A percentile compares a stretch with the other conserved stretches of the same genome.
Evolutionary conservation across 352 stramenopile genomes (phyloP).

Genomic region (Hyphochytrium catenoides): DNA sequence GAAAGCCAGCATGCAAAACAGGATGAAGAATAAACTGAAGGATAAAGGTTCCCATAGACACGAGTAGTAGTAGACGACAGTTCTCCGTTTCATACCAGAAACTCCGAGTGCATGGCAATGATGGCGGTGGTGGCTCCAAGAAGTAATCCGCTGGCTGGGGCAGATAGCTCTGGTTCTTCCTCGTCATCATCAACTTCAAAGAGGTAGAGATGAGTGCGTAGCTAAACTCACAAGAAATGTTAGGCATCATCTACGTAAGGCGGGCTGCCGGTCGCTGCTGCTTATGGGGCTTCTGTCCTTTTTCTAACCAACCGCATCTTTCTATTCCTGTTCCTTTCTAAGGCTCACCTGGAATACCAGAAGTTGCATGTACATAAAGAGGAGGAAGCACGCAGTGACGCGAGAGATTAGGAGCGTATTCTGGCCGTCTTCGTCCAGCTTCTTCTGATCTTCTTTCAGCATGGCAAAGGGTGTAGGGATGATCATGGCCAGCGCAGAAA

Average conservation of each 20-base stretch:
- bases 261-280: no score
- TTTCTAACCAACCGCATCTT: no score
- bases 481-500: constrained; percentile 76
- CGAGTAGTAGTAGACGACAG: no score
- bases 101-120: constrained; percentile 80
- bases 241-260: no score
- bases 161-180: constrained; percentile 50
- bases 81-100: constrained; percentile 59
- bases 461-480: constrained; percentile 61
- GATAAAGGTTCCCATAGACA: no score
- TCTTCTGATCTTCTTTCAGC: constrained; percentile 48
- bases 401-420: constrained; percentile 47
- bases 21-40: no score
- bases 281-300: no score
- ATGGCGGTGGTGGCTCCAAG: constrained; percentile 61
- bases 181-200: constrained; percentile 37
- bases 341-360: constrained; percentile 87
- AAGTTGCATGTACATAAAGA: constrained; percentile 80
- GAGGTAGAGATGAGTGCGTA: constrained; percentile 75
- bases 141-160: constrained; percentile 38
- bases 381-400: constrained; percentile 43
- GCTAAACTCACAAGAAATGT: no score
- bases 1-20: no score
- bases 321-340: no score
- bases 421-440: constrained; percentile 34